Evolutionary conservation across 163 green algal species (phyloP).

Genomic region (Chloromonas sp.): DNA sequence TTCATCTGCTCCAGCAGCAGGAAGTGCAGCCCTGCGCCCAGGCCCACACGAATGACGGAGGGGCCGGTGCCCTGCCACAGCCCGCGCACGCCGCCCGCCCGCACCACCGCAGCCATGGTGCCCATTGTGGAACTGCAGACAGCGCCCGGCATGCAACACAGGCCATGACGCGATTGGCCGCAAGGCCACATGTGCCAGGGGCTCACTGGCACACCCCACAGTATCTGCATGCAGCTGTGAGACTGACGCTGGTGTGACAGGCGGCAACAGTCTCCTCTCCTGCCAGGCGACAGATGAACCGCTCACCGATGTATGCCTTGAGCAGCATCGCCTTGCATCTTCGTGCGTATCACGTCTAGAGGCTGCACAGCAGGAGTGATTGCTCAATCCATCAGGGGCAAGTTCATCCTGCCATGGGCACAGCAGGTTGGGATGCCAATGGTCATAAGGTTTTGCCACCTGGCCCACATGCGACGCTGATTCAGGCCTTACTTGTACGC

Average conservation of each 20-base stretch:
- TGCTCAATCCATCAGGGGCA: background rate
- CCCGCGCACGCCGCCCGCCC: constrained; percentile 37
- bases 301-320: constrained; percentile 31
- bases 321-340: constrained; percentile 75
- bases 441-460: too few species aligned
- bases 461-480: background rate
- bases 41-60: constrained; percentile 65
- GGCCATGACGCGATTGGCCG: background rate
- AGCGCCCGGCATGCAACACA: constrained; percentile 2
- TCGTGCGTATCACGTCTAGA: constrained; percentile 83
- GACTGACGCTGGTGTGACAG: too few species aligned
- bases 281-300: background rate
- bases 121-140: constrained; percentile 16
- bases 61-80: constrained; percentile 77
- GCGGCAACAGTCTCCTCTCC: too few species aligned
- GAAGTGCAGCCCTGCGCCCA: constrained; percentile 78
- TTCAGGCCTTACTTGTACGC: constrained; percentile 43
- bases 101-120: constrained; percentile 21
- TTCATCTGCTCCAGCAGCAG: constrained; percentile 73
- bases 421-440: too few species aligned
- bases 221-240: too few species aligned
- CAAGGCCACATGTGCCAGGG: too few species aligned
- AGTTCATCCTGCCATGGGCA: background rate
- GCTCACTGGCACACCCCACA: too few species aligned
- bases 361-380: constrained; percentile 46